Base-by-base conservation (phyloP, 2,329 filamentous ascomycete species). In the Pseudonectria foliicola region DNA sequence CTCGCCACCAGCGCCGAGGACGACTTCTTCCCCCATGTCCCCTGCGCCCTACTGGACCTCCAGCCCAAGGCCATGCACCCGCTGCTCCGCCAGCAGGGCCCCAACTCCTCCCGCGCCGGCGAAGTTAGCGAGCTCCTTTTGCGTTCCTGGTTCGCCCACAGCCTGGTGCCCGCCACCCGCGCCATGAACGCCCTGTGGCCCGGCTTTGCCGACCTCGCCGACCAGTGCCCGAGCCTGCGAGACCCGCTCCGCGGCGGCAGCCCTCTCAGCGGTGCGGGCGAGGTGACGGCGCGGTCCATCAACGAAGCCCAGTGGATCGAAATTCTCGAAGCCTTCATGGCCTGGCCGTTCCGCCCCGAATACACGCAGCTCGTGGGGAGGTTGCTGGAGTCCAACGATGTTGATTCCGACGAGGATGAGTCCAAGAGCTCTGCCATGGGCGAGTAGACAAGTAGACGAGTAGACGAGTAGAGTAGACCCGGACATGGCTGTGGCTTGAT, bases 1-100 rank as follows among this genome's bases (percentile, higher is more conserved):
- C 64, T 95, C 12, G 57, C 64, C 15, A 71, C 75, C 3, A 40
- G 64, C 4, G 33, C 59, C 0, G 51, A 70, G 5, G 18, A 21
- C 1, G 88, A 94, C 45, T 81, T 86, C 49, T 85, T 70, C 55
- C 86, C 85, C 2, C 64, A 70, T 15, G 58, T 67, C 7, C 62
- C 67, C 6, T 64, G 76, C 36, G 61, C 66, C 10, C 71, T 90
- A 4, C 55, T 88, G 12, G 83, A 88, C 54, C 64, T 86, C 39
- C 73, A 80, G 44, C 83, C 85, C 4, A 70, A 71, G 45, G 53
- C 65, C 3, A 60, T 70, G 40, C 65, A 69, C 46, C 66, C 63
- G 2, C 47, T 74, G 2, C 49, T 80, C 13, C 66, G 66, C 6
- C 54, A 71, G 35, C 59, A 60, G 35, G 70, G 71, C 1, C 55